Conservation (phyloP, 148 eudicot species). For the Diospyros kaki region DNA sequence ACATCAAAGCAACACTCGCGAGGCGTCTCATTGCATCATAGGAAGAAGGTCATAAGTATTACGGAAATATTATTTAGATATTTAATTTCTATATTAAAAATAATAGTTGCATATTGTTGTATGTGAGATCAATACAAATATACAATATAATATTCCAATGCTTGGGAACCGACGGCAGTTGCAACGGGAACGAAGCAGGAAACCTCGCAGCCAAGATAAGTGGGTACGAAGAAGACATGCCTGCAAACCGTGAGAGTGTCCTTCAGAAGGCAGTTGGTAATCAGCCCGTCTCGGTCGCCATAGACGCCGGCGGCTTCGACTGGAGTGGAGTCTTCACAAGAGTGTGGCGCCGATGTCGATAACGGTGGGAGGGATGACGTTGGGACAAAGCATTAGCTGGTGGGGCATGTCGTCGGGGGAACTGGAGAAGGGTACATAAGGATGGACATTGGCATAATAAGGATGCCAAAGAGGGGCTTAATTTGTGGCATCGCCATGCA, state of each 20-base stretch:
- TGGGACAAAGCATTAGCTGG: not conserved
- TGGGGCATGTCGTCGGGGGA: not conserved
- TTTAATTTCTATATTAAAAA: too few species aligned
- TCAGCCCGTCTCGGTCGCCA: constrained; percentile 12
- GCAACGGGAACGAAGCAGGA: not conserved
- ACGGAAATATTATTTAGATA: too few species aligned
- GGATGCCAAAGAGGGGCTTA: too few species aligned
- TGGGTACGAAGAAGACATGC: not conserved
- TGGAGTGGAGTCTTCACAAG: not conserved
- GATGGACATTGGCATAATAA: constrained; percentile 12
- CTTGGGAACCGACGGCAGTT: constrained; percentile 4
- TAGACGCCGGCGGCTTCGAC: not conserved
- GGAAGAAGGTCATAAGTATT: too few species aligned
- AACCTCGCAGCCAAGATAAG: constrained; percentile 3
- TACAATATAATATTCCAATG: too few species aligned
- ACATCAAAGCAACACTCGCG: too few species aligned
- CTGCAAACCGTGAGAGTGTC: constrained; percentile 9
- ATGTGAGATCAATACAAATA: too few species aligned
- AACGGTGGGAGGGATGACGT: not conserved
- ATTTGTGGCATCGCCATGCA: too few species aligned
- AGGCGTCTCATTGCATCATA: too few species aligned
- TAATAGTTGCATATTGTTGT: too few species aligned
- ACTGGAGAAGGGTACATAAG: constrained; percentile 11
- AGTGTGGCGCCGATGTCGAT: not conserved
- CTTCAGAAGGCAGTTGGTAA: constrained; percentile 10